Percentiles rank a stretch among this genome's conserved stretches.
phyloP scores from a whole-genome alignment of 805 yeast species.

The Kuraishia capsulata region DNA sequence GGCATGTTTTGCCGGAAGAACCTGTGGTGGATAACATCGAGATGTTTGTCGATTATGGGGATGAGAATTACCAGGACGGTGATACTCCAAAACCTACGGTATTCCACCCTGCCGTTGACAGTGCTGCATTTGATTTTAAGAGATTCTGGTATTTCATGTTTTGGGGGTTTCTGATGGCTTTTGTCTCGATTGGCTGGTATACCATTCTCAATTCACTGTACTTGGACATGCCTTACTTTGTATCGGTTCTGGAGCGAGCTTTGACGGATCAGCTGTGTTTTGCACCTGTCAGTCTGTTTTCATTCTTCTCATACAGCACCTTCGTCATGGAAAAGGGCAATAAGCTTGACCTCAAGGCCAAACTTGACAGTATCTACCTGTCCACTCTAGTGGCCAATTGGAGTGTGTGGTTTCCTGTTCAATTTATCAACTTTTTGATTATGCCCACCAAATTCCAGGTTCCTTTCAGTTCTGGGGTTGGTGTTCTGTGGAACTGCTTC shows the following conservation, averaged over 20 bases:
- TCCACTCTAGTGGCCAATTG: slow-evolving; percentile 61
- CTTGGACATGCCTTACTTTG: slow-evolving; percentile 72
- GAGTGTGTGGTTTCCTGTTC: slow-evolving; percentile 78
- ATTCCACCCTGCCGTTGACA: background rate
- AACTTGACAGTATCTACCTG: slow-evolving; percentile 57
- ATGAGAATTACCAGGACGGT: slow-evolving; percentile 3
- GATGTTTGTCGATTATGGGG: slow-evolving; percentile 26
- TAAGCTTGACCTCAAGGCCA: slow-evolving; percentile 49
- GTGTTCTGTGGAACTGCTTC: slow-evolving; percentile 93
- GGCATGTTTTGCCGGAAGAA: background rate
- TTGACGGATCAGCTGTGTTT: slow-evolving; percentile 83
- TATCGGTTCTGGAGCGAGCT: slow-evolving; percentile 79
- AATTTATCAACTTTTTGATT: slow-evolving; percentile 61
- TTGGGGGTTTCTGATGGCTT: slow-evolving; percentile 84
- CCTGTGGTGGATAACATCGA: slow-evolving; percentile 2
- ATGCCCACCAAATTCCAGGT: slow-evolving; percentile 74
- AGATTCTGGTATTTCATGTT: slow-evolving; percentile 71
- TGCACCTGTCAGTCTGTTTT: slow-evolving; percentile 76
- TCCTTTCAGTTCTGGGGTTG: slow-evolving; percentile 79
- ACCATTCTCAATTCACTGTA: slow-evolving; percentile 68
- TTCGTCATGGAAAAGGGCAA: slow-evolving; percentile 71
- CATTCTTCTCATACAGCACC: slow-evolving; percentile 79
- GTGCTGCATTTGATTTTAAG: slow-evolving; percentile 43
- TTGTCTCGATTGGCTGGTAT: slow-evolving; percentile 86
- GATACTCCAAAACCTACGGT: background rate